Percentiles rank a stretch among this genome's conserved stretches.
These are phyloP conservation scores for Acacia acuminata DNA, from an alignment of 306 rosid genomes.

Conservation along the genomic window DNA sequence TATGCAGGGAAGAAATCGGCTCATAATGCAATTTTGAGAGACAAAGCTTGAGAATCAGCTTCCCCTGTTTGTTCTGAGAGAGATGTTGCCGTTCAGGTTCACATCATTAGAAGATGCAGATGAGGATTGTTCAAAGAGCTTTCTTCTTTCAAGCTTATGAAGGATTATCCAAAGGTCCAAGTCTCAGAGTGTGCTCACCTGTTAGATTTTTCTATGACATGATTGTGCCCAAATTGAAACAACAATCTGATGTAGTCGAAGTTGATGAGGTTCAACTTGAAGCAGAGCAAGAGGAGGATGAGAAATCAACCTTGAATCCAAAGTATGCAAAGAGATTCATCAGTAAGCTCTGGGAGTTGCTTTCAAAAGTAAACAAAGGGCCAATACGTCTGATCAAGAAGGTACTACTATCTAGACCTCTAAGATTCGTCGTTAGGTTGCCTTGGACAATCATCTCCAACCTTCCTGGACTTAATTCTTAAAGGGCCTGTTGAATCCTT, in stretches of 20 bases:
- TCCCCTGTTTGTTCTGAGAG: conserved; percentile 67
- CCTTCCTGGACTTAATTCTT: conserved; percentile 52
- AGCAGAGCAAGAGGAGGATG: conserved; percentile 13
- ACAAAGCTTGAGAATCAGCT: conserved; percentile 80
- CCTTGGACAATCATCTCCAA: conserved; percentile 74
- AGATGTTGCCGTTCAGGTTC: conserved; percentile 52
- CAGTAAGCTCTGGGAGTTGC: conserved; percentile 43
- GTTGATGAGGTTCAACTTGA: conserved; percentile 32
- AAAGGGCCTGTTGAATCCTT: conserved; percentile 33
- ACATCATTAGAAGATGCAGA: conserved; percentile 47
- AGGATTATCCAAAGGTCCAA: conserved; percentile 31
- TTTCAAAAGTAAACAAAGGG: conserved; percentile 55
- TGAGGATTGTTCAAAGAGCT: conserved; percentile 61
- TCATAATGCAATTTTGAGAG: conserved; percentile 68
- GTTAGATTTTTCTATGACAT: conserved; percentile 62
- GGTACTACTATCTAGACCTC: conserved; percentile 37
- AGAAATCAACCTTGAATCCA: conserved; percentile 13
- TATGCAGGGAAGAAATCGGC: conserved; percentile 58
- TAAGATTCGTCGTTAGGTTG: conserved; percentile 42
- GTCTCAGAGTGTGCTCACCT: conserved; percentile 57
- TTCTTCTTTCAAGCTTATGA: conserved; percentile 63
- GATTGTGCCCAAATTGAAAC: conserved; percentile 51
- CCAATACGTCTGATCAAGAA: conserved; percentile 48
- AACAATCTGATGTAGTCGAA: conserved; percentile 31
- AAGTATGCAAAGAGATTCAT: conserved; percentile 39